A percentile compares a stretch with the other conserved stretches of the same genome.
These are phyloP conservation scores for Omphalotus guepiniiformis DNA, from an alignment of 768 basidiomycete genomes.

Conservation along the genomic window DNA sequence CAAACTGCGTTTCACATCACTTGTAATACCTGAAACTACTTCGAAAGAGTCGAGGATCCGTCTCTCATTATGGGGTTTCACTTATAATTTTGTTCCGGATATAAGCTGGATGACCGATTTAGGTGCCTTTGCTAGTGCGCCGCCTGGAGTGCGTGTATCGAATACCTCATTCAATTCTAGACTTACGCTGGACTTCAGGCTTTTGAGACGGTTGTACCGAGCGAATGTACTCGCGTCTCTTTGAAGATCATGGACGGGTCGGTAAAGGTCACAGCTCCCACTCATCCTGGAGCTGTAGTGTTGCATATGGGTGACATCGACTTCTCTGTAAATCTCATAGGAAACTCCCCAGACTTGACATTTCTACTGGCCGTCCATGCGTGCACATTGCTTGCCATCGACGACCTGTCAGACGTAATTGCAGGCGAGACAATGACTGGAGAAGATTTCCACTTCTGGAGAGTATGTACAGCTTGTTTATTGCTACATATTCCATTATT, in stretches of 20 bases:
- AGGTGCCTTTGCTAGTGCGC: slow-evolving; percentile 65
- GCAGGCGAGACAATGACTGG: slow-evolving; percentile 14
- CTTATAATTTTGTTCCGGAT: slow-evolving; percentile 58
- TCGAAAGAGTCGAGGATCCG: slow-evolving; percentile 80
- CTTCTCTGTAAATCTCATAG: slow-evolving; percentile 71
- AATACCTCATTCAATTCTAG: background rate
- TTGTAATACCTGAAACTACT: slow-evolving; percentile 50
- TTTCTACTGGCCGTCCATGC: slow-evolving; percentile 47
- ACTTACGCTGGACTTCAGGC: slow-evolving; percentile 38
- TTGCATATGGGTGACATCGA: slow-evolving; percentile 60
- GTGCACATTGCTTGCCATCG: slow-evolving; percentile 49
- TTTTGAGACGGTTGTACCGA: slow-evolving; percentile 91
- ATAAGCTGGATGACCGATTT: slow-evolving; percentile 61
- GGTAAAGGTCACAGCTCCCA: slow-evolving; percentile 53
- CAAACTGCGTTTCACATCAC: slow-evolving; percentile 64
- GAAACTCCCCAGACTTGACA: slow-evolving; percentile 53
- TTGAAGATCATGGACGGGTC: slow-evolving; percentile 66
- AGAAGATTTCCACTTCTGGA: slow-evolving; percentile 55
- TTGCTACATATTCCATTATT: background rate
- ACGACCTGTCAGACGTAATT: slow-evolving; percentile 40
- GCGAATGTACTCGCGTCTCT: slow-evolving; percentile 73
- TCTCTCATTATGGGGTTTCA: slow-evolving; percentile 59
- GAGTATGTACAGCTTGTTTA: slow-evolving; percentile 40
- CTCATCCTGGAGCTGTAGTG: slow-evolving; percentile 61
- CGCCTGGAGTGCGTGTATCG: slow-evolving; percentile 71